These are phyloP conservation scores for Alternaria sp. DNA, from an alignment of 2,329 filamentous ascomycete species.

Conservation along the genomic window DNA sequence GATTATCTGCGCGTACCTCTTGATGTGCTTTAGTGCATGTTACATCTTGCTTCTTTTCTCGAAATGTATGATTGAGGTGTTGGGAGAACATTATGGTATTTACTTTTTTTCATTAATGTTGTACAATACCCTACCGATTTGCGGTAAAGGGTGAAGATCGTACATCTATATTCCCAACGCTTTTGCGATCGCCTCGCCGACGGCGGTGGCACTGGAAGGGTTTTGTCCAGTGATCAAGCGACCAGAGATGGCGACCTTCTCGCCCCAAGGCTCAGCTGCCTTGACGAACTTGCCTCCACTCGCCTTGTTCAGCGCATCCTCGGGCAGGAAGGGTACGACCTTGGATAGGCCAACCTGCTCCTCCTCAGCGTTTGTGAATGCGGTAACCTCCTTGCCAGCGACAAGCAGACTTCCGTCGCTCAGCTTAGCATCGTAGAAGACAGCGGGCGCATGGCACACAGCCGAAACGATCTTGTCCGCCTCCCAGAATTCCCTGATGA, in stretches of 20 bases:
- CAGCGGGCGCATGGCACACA: constrained; percentile 73
- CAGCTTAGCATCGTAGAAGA: constrained; percentile 63
- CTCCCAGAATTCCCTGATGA: constrained; percentile 68
- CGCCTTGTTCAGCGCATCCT: constrained; percentile 59
- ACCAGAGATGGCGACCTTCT: constrained; percentile 51
- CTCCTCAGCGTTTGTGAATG: constrained; percentile 66
- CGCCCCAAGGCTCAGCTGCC: constrained; percentile 56
- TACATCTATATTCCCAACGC: too few species aligned
- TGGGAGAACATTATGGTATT: too few species aligned
- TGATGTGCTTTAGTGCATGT: too few species aligned
- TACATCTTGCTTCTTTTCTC: too few species aligned
- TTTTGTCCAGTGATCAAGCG: constrained; percentile 59
- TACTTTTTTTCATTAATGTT: too few species aligned
- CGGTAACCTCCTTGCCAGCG: constrained; percentile 64
- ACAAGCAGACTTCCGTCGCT: constrained; percentile 61
- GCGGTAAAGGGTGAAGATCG: too few species aligned
- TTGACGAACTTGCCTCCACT: constrained; percentile 64
- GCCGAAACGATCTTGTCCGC: constrained; percentile 68
- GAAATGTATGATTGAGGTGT: too few species aligned
- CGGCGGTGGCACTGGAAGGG: constrained; percentile 51
- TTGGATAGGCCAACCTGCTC: constrained; percentile 50
- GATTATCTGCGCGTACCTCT: too few species aligned
- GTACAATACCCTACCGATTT: too few species aligned
- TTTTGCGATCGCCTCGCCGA: constrained; percentile 54
- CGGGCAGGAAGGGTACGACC: constrained; percentile 66